Conservation (phyloP, 257 asterid species). For the Ophiorrhiza pumila region DNA sequence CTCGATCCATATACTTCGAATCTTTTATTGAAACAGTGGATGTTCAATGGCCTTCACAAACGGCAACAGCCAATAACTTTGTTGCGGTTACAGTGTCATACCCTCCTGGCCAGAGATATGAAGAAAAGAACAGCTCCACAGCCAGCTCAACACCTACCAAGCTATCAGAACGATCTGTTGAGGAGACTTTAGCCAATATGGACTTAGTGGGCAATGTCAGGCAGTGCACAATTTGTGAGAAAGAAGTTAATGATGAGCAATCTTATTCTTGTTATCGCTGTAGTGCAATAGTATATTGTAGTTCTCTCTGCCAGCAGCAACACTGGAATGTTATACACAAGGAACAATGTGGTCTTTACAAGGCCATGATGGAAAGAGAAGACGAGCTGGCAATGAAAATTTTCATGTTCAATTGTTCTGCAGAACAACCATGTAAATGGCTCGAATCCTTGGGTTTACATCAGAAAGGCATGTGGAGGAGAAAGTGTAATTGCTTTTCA, state of each 20-base stretch:
- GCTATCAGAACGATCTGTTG: conserved; percentile 15
- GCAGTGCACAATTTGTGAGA: conserved; percentile 27
- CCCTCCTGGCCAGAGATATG: conserved; percentile 33
- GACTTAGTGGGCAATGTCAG: conserved; percentile 10
- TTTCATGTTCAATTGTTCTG: conserved; percentile 26
- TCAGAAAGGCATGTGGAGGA: conserved; percentile 40
- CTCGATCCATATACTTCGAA: conserved; percentile 29
- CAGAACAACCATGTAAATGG: conserved; percentile 36
- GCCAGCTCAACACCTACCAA: conserved; percentile 24
- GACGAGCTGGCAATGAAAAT: conserved; percentile 30
- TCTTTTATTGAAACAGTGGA: conserved; percentile 57
- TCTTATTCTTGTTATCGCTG: conserved; percentile 27
- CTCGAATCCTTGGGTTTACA: conserved; percentile 33
- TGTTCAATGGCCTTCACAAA: conserved; percentile 49
- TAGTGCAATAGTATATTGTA: conserved; percentile 29
- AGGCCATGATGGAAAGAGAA: conserved; percentile 39
- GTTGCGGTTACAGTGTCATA: conserved; percentile 55
- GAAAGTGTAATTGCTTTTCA: conserved; percentile 30
- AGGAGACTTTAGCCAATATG: conserved; percentile 25
- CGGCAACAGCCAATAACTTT: conserved; percentile 36
- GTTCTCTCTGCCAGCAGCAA: conserved; percentile 34
- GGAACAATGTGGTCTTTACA: conserved; percentile 28
- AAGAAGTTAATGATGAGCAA: conserved; percentile 24
- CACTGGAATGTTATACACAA: conserved; percentile 29
- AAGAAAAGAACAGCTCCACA: conserved; percentile 19